Percentiles rank a stretch among this genome's conserved stretches.
These are phyloP conservation scores for Conticribra guillardii DNA, from an alignment of 108 stramenopile genomes.

Conservation along the genomic window DNA sequence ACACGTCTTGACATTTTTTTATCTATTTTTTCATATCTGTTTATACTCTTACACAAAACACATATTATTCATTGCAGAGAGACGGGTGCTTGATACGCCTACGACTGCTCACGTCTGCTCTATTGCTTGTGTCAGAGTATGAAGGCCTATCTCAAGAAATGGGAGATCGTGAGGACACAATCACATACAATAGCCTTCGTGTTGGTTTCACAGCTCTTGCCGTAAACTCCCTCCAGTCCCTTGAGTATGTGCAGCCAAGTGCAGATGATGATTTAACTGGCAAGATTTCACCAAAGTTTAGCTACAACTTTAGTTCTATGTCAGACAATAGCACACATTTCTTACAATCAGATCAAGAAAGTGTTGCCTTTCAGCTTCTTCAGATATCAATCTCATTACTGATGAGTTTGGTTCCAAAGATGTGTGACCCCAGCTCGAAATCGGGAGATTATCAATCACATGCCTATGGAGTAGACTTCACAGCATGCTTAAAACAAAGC, in stretches of 20 bases:
- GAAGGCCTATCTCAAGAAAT: slow-evolving; percentile 12
- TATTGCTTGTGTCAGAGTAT: slow-evolving; percentile 29
- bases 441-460: slow-evolving; percentile 3
- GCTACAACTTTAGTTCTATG: slow-evolving; percentile 25
- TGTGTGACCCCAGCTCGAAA: slow-evolving; percentile 5
- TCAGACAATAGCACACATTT: slow-evolving; percentile 4
- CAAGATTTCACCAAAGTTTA: slow-evolving; percentile 9
- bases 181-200: slow-evolving; percentile 32
- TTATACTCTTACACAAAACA: not conserved
- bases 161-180: slow-evolving; percentile 14
- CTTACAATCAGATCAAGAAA: not conserved
- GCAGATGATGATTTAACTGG: not conserved
- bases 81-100: slow-evolving; percentile 32
- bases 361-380: slow-evolving; percentile 30
- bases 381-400: slow-evolving; percentile 21
- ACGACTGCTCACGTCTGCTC: slow-evolving; percentile 26
- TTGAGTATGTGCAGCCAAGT: slow-evolving; percentile 19
- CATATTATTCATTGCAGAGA: not conserved
- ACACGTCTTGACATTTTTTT: not conserved
- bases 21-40: not conserved
- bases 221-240: slow-evolving; percentile 29
- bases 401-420: slow-evolving; percentile 24
- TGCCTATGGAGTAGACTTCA: slow-evolving; percentile 36
- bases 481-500: slow-evolving; percentile 38
- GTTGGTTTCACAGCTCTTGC: slow-evolving; percentile 41